phyloP scores from a whole-genome alignment of 176 grass and related monocot genomes.

The Oryza rufipogon region DNA sequence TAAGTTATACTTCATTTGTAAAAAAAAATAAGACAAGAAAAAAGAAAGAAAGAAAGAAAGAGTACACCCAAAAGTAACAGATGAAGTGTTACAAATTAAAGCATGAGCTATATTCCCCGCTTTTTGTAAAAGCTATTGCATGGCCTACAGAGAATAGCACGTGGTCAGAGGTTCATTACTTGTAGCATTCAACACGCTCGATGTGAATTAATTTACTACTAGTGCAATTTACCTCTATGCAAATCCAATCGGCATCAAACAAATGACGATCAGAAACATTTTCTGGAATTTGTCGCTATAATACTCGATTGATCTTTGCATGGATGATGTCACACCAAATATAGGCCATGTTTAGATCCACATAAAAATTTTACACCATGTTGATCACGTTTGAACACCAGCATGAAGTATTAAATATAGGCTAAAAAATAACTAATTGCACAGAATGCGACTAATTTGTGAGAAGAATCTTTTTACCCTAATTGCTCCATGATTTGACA shows the following conservation, averaged over 20 bases:
- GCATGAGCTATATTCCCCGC: neutral
- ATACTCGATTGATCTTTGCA: neutral
- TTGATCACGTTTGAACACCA: too few relatives aligned
- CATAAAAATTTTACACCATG: too few relatives aligned
- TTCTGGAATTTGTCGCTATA: neutral
- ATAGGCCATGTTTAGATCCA: too few relatives aligned
- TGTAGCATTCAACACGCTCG: neutral
- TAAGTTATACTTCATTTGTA: too few relatives aligned
- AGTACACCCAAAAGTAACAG: neutral
- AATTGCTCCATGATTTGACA: too few relatives aligned
- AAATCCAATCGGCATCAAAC: slow-evolving; percentile 19
- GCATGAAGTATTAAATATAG: too few relatives aligned
- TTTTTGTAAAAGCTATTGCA: neutral
- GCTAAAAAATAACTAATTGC: too few relatives aligned
- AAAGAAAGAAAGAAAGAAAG: too few relatives aligned
- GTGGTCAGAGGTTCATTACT: neutral
- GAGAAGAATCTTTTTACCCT: too few relatives aligned
- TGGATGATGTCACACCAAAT: slow-evolving; percentile 7
- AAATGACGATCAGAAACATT: neutral
- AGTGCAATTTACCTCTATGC: too few relatives aligned
- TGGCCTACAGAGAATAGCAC: neutral
- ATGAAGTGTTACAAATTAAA: neutral
- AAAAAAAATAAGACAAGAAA: neutral
- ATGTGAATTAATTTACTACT: neutral
- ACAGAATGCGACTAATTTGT: too few relatives aligned